Percentiles rank a stretch among this genome's conserved stretches.
Evolutionary conservation across 148 eudicot genomes (phyloP).

Genomic region (Heliamphora exappendiculata): DNA sequence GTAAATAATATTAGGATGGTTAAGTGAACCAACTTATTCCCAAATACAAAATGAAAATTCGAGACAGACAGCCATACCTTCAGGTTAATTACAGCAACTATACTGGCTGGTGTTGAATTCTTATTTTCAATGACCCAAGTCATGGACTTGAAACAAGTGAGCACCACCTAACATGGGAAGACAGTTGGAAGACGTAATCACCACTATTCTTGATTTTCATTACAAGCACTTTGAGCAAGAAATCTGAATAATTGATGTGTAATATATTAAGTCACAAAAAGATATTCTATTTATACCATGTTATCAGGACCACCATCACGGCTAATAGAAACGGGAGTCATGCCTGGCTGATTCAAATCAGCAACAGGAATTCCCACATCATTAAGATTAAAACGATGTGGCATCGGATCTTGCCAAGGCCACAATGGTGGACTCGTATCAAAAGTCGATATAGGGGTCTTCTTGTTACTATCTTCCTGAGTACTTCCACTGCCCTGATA

Average conservation of each 20-base stretch:
- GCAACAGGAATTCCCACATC: constrained; percentile 24
- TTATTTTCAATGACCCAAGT: constrained; percentile 31
- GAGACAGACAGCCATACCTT: constrained; percentile 14
- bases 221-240: not conserved
- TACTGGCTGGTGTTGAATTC: constrained; percentile 16
- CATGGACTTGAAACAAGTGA: constrained; percentile 33
- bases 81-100: constrained; percentile 25
- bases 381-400: constrained; percentile 25
- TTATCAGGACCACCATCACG: constrained; percentile 25
- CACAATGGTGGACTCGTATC: constrained; percentile 20
- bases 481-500: constrained; percentile 15
- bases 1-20: not conserved
- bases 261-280: not conserved
- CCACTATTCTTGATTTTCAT: not conserved
- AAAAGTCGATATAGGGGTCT: constrained; percentile 2
- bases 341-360: constrained; percentile 18
- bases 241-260: not conserved
- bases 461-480: constrained; percentile 23
- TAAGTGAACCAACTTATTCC: not conserved
- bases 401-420: constrained; percentile 25
- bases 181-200: not conserved
- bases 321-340: constrained; percentile 15
- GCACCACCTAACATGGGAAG: constrained; percentile 15
- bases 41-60: not conserved
- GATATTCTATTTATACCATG: constrained; percentile 11